Base-by-base conservation (phyloP, 768 basidiomycete genomes). In the Trametes cinnabarina region DNA sequence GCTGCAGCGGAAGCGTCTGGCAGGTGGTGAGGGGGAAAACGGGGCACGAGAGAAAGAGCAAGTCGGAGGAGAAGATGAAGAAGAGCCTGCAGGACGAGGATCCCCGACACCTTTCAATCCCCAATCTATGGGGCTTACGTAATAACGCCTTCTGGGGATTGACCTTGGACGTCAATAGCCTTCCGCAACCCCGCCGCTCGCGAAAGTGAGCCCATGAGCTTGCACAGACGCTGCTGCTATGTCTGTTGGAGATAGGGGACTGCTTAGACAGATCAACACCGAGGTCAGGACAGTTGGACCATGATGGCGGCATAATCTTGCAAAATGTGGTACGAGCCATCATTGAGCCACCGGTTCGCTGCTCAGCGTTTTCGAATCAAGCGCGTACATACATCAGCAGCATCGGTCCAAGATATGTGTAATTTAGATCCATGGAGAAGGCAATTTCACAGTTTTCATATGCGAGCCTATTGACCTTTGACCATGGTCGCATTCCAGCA, bases 71-170 rank as follows among this genome's bases (percentile, higher is more conserved):
- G 35, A 47, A 34, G 50, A 34, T 56, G 47, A 57, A 61, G 47
- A 57, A 61, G 44, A 46, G 50, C 44, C 34, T 26, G 41, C 20
- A 32, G 22, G 26, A 47, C 43, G 19, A 47, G 44, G 28, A 47
- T 46, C 44, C 49, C 55, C 44, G 54, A 55, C 49, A 51, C 48
- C 54, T 49, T 60, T 50, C 49, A 55, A 55, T 61, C 60, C 60
- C 60, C 60, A 61, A 61, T 51, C 35, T 37, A 57, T 61, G 55
- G 50, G 23, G 50, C 47, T 61, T 61, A 61, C 51, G 55, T 61
- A 61, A 61, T 30, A 37, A 28, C 9, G 15, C 59, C 46, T n/a
- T 44, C 41, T 51, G 59, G 59, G 59, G 59, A 50, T 47, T 55
- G 54, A 37, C 43, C 53, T 51, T 50, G 54, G 41, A 60, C 54